These are phyloP conservation scores for Centella asiatica DNA, from an alignment of 129 eudicot species.

Conservation along the genomic window DNA sequence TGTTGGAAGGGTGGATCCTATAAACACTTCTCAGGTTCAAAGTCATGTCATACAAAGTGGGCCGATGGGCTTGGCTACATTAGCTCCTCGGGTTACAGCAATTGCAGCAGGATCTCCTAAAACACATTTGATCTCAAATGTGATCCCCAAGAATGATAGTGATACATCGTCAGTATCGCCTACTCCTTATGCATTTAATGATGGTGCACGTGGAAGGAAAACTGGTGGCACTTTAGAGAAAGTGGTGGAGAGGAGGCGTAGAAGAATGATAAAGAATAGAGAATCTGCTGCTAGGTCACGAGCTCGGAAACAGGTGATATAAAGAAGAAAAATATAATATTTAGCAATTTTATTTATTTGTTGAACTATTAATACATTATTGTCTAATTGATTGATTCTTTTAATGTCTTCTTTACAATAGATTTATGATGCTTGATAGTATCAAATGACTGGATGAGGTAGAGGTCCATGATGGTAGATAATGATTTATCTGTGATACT, in stretches of 20 bases:
- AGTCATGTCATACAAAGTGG: constrained; percentile 43
- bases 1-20: constrained; percentile 39
- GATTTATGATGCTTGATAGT: too few relatives aligned
- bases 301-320: constrained; percentile 87
- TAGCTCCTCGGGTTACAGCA: constrained; percentile 51
- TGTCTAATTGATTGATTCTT: too few relatives aligned
- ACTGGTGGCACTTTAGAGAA: constrained; percentile 51
- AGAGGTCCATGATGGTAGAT: too few relatives aligned
- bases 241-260: constrained; percentile 85
- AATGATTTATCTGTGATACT: too few relatives aligned
- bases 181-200: constrained; percentile 66
- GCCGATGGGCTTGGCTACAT: constrained; percentile 43
- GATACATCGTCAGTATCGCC: constrained; percentile 87
- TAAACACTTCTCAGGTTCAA: constrained; percentile 35
- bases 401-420: too few relatives aligned
- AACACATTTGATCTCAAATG: constrained; percentile 46
- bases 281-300: constrained; percentile 97
- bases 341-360: not conserved
- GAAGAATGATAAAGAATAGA: constrained; percentile 89
- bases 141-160: constrained; percentile 60
- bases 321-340: not conserved
- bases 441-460: too few relatives aligned
- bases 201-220: constrained; percentile 68
- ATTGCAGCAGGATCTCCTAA: constrained; percentile 56
- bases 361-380: not conserved